Percentiles rank a stretch among this genome's conserved stretches.
Conservation (phyloP, 2,329 filamentous ascomycete species). For the Emmonsiellopsis sp. region DNA sequence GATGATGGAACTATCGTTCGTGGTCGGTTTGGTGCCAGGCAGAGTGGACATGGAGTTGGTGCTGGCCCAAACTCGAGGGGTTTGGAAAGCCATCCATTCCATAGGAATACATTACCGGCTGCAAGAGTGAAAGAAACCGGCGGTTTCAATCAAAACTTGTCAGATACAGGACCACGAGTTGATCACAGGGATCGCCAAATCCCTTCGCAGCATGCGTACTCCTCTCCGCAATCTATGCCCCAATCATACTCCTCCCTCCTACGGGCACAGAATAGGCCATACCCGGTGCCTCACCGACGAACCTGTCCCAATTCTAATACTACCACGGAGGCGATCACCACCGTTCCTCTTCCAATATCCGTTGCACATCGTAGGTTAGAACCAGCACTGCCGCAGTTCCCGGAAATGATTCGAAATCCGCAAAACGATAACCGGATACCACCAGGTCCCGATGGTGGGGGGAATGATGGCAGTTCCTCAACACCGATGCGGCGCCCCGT, state of each 20-base stretch:
- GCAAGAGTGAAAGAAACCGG: slow-evolving; percentile 10
- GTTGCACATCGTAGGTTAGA: slow-evolving; percentile 3
- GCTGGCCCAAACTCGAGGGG: slow-evolving; percentile 13
- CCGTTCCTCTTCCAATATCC: slow-evolving; percentile 8
- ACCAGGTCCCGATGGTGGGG: not conserved
- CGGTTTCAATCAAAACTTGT: not conserved
- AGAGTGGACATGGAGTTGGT: slow-evolving; percentile 33
- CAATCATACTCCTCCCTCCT: not conserved
- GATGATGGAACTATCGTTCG: slow-evolving; percentile 33
- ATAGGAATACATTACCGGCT: slow-evolving; percentile 19
- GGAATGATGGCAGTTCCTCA: not conserved
- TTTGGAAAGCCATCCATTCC: slow-evolving; percentile 28
- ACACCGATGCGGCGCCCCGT: not conserved
- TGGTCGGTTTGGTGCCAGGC: slow-evolving; percentile 31
- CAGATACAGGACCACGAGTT: not conserved
- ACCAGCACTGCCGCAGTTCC: not conserved
- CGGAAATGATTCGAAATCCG: not conserved
- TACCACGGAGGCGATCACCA: not conserved
- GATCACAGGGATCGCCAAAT: not conserved
- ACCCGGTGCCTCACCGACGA: slow-evolving; percentile 4
- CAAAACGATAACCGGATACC: not conserved
- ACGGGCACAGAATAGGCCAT: slow-evolving; percentile 1
- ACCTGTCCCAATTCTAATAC: slow-evolving; percentile 4
- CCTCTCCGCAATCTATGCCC: not conserved
- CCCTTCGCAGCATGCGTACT: not conserved